A percentile compares a stretch with the other conserved stretches of the same genome.
phyloP scores from a whole-genome alignment of 345 rosid genomes.

The Ricinus communis region DNA sequence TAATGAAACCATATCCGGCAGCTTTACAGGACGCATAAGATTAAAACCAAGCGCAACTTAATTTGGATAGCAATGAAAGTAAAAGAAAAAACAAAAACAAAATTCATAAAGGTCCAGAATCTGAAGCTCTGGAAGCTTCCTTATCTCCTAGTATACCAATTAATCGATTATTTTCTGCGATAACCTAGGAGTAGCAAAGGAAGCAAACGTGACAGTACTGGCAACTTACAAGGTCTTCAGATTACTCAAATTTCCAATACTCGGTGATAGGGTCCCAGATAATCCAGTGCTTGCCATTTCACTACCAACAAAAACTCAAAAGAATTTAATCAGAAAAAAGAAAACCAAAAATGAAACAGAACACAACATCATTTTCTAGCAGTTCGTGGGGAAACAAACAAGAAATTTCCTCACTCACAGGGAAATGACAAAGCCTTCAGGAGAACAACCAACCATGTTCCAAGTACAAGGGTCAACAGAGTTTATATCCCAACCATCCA shows the following conservation, averaged over 20 bases:
- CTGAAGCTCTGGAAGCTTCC: too few relatives aligned
- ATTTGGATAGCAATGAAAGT: not conserved
- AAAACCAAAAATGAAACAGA: not conserved
- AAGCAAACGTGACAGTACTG: not conserved
- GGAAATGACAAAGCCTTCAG: slow-evolving; percentile 70
- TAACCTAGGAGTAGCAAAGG: too few relatives aligned
- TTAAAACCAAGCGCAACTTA: not conserved
- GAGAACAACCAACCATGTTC: slow-evolving; percentile 91
- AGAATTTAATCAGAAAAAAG: not conserved
- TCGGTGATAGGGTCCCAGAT: slow-evolving; percentile 69
- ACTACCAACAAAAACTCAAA: slow-evolving; percentile 33
- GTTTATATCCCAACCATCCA: slow-evolving; percentile 92
- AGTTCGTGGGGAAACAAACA: slow-evolving; percentile 9
- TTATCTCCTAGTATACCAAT: too few relatives aligned
- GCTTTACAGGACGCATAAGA: too few relatives aligned
- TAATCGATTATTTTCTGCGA: too few relatives aligned
- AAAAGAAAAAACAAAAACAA: too few relatives aligned
- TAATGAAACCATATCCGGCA: too few relatives aligned
- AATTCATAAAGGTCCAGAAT: too few relatives aligned
- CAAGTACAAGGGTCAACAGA: slow-evolving; percentile 99
- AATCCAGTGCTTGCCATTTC: slow-evolving; percentile 81
- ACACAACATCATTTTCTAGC: not conserved
- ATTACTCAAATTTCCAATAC: slow-evolving; percentile 73
- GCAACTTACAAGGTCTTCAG: slow-evolving; percentile 65
- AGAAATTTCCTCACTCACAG: slow-evolving; percentile 48